These are phyloP conservation scores for Cubamyces sp. DNA, from an alignment of 768 basidiomycete species.

Conservation along the genomic window DNA sequence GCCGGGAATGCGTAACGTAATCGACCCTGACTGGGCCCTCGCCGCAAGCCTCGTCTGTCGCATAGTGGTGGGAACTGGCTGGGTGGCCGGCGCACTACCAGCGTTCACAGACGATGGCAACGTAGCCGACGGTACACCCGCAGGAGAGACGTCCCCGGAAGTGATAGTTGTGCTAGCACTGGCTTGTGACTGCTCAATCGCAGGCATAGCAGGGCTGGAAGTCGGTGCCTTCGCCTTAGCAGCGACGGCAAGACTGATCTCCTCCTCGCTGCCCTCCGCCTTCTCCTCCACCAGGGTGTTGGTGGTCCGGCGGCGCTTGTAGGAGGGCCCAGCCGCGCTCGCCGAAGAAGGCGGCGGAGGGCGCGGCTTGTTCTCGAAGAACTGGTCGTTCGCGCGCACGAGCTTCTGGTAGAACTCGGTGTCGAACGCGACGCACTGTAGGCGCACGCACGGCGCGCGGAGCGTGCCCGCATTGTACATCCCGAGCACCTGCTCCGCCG, in stretches of 20 bases:
- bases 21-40: neutral
- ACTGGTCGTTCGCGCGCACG: constrained; percentile 21
- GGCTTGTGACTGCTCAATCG: neutral
- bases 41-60: constrained; percentile 1
- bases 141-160: too few species aligned
- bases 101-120: neutral
- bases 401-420: constrained; percentile 38
- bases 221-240: neutral
- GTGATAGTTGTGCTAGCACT: neutral
- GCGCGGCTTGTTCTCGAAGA: constrained; percentile 15
- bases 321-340: neutral
- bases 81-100: neutral
- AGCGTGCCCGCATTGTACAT: constrained; percentile 50
- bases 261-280: constrained; percentile 4
- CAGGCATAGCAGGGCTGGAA: neutral
- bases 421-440: constrained; percentile 51
- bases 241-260: neutral
- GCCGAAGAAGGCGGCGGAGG: neutral
- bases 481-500: constrained; percentile 40
- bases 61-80: neutral
- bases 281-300: neutral
- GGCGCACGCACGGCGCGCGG: constrained; percentile 51
- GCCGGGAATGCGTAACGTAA: constrained; percentile 16
- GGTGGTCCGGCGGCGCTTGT: constrained; percentile 13
- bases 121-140: too few species aligned